phyloP scores from a whole-genome alignment of 1,284 basidiomycete genomes.

The Leccinum subfulvum region DNA sequence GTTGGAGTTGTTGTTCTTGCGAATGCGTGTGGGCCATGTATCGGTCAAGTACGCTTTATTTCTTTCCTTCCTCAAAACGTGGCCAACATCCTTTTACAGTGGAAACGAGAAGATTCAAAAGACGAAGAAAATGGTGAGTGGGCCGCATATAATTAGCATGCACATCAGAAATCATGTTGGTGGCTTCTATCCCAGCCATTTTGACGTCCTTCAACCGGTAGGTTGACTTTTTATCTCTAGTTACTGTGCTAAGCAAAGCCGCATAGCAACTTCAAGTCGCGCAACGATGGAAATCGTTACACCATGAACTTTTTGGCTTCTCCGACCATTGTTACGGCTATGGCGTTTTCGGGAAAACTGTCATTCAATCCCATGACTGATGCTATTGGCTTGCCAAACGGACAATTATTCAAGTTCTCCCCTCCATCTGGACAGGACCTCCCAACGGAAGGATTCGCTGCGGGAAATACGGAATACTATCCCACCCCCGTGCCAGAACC shows the following conservation, averaged over 20 bases:
- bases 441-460: constrained; percentile 80
- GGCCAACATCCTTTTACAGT: constrained; percentile 43
- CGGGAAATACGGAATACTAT: constrained; percentile 78
- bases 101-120: constrained; percentile 91
- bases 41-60: constrained; percentile 72
- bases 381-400: constrained; percentile 71
- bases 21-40: constrained; percentile 98
- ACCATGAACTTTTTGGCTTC: constrained; percentile 99
- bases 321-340: constrained; percentile 95
- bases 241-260: constrained; percentile 2
- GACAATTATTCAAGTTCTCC: constrained; percentile 81
- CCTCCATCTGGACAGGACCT: constrained; percentile 86
- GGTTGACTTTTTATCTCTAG: constrained; percentile 4
- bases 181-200: constrained; percentile 60
- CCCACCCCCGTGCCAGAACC: constrained; percentile 78
- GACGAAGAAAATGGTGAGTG: constrained; percentile 86
- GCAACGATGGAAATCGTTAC: constrained; percentile 93
- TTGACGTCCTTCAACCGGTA: constrained; percentile 95
- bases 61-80: constrained; percentile 4
- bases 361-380: constrained; percentile 96
- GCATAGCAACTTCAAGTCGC: constrained; percentile 86
- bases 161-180: constrained; percentile 6
- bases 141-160: constrained; percentile 2
- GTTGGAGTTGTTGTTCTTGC: constrained; percentile 93
- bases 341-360: constrained; percentile 93